Base-by-base conservation (phyloP, 345 rosid genomes). In the Cochlearia excelsa region DNA sequence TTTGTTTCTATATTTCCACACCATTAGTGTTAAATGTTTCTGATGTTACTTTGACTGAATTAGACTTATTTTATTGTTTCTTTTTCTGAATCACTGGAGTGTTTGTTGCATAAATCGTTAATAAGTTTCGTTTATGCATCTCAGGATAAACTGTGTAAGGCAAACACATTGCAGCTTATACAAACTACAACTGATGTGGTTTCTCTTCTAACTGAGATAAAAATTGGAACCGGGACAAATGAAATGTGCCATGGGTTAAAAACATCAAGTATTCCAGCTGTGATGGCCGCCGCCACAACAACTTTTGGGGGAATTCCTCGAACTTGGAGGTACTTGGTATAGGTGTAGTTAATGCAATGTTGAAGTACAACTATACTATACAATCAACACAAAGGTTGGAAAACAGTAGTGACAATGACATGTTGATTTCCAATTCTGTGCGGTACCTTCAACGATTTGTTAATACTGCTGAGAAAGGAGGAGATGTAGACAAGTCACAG, bases 271-370 rank as follows among this genome's bases (percentile, higher is more conserved):
- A 77, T 94, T 73, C 99, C 99, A 63, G 88, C 99, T 30, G 97
- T 90, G 80, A 84, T 85, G 90, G 92, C 90, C 55, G 97, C 99
- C 27, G 99, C 99, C 55, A 97, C 95, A 50, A 96, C 99, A 59
- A 97, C 99, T 2, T 90, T 96, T 41, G 97, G 99, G 50, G 97
- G 88, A 64, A 85, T 81, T 79, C 85, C 49, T 84, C 87, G 74
- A 93, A 89, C 69, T 86, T 94, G 63, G 99, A 94, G 82, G 99
- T 94, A 28, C 97, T 94, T 43, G 84, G 88, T 65, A 90, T 96
- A 63, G 88, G 95, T 64, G 79, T 90, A 37, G 97, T 87, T 56
- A 90, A 95, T 78, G 99, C 99, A 73, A 93, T 97, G 16, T 90
- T 78, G 16, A 90, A 94, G 76, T 84, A 90, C 74, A 94, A 94